Evolutionary conservation across 257 asterid species (phyloP).

Genomic region (Nicotiana otophora): DNA sequence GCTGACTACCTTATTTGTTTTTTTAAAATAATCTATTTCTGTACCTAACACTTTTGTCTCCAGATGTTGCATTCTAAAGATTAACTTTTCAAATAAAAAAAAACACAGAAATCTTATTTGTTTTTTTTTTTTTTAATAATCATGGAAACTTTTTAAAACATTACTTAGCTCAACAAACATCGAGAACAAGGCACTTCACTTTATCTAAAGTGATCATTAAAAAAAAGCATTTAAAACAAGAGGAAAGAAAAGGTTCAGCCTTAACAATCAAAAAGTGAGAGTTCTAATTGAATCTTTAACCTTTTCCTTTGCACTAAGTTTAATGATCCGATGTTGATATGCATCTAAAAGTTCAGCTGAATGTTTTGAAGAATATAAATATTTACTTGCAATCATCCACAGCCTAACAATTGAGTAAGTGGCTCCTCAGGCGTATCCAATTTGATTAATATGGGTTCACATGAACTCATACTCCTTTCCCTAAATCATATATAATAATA

Average conservation of each 20-base stretch:
- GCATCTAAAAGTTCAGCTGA: not conserved
- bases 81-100: not conserved
- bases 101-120: not conserved
- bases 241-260: not conserved
- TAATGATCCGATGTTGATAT: not conserved
- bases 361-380: not conserved
- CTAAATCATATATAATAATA: no score
- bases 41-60: not conserved
- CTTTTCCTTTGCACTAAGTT: not conserved
- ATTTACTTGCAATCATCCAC: not conserved
- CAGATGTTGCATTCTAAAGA: not conserved
- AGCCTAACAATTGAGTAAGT: not conserved
- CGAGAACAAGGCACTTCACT: not conserved
- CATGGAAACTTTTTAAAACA: not conserved
- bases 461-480: no score
- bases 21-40: not conserved
- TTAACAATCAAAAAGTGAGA: not conserved
- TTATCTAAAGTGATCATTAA: not conserved
- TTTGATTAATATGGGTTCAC: no score
- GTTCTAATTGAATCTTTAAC: not conserved
- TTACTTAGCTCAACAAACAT: constrained; percentile 10
- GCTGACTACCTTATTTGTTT: not conserved
- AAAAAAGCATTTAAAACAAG: not conserved
- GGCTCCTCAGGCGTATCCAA: no score
- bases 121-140: not conserved